Evolutionary conservation across 192 early-diverging fungal genomes (phyloP).

Genomic region (Coemansia brasiliensis): DNA sequence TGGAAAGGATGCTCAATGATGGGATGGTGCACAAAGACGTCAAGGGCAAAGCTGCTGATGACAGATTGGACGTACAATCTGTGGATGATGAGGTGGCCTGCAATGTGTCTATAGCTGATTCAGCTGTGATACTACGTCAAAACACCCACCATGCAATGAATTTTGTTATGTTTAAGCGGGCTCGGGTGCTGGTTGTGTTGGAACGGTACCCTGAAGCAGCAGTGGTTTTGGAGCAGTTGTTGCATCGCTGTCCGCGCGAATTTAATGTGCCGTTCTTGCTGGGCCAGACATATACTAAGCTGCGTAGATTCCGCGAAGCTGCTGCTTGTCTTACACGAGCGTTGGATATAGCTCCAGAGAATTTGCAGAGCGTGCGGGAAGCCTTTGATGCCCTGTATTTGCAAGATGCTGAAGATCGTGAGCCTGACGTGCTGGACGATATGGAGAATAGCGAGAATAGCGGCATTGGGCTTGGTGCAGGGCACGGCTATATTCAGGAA

Average conservation of each 20-base stretch:
- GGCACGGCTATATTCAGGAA: background rate
- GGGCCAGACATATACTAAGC: slow-evolving; percentile 49
- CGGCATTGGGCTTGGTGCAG: background rate
- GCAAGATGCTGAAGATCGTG: slow-evolving; percentile 21
- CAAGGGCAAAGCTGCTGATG: background rate
- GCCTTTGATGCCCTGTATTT: slow-evolving; percentile 52
- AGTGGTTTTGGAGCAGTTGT: slow-evolving; percentile 61
- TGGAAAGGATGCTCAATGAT: slow-evolving; percentile 53
- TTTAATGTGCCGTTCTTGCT: slow-evolving; percentile 55
- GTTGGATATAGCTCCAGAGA: slow-evolving; percentile 49
- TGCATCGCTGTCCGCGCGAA: slow-evolving; percentile 51
- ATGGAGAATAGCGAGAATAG: slow-evolving; percentile 12
- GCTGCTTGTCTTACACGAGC: slow-evolving; percentile 43
- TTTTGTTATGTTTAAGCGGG: slow-evolving; percentile 69
- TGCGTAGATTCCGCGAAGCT: slow-evolving; percentile 46
- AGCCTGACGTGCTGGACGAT: background rate
- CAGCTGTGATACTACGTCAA: slow-evolving; percentile 19
- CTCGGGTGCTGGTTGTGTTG: slow-evolving; percentile 62
- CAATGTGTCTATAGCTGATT: background rate
- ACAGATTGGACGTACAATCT: background rate
- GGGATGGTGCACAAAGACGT: background rate
- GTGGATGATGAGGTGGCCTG: background rate
- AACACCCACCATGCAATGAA: slow-evolving; percentile 37
- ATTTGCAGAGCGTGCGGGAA: slow-evolving; percentile 47
- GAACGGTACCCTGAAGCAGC: slow-evolving; percentile 65